These are phyloP conservation scores for Aureobasidium leucospermi DNA, from an alignment of 2,329 filamentous ascomycete species.

Conservation along the genomic window DNA sequence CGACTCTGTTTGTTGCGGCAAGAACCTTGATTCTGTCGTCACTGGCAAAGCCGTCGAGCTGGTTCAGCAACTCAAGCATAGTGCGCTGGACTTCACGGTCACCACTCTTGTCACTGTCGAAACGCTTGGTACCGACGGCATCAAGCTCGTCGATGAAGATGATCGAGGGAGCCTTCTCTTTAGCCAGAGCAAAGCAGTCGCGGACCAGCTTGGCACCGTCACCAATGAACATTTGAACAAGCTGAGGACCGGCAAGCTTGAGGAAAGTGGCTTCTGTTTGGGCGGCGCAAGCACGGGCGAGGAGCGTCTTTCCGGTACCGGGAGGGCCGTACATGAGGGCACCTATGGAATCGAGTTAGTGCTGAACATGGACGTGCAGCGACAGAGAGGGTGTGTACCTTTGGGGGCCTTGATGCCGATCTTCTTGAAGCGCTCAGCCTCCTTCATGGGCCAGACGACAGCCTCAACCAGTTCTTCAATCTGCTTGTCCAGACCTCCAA, in stretches of 20 bases:
- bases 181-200: conserved; percentile 94
- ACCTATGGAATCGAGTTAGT: conserved; percentile 46
- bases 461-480: conserved; percentile 98
- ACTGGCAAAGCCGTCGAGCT: conserved; percentile 94
- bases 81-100: conserved; percentile 97
- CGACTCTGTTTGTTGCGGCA: conserved; percentile 88
- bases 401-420: conserved; percentile 99
- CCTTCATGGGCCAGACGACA: conserved; percentile 99
- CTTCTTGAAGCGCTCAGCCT: conserved; percentile 98
- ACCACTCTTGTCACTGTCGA: conserved; percentile 96
- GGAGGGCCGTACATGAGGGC: conserved; percentile 96
- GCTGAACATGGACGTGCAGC: background rate
- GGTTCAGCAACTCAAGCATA: conserved; percentile 97
- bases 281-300: conserved; percentile 91
- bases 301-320: conserved; percentile 82
- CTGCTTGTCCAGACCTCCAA: conserved; percentile 95
- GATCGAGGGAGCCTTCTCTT: conserved; percentile 97
- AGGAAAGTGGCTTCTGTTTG: conserved; percentile 98
- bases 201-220: conserved; percentile 96
- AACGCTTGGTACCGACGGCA: conserved; percentile 96
- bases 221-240: conserved; percentile 99
- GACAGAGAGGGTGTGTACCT: conserved; percentile 50
- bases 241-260: conserved; percentile 92
- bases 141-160: conserved; percentile 99
- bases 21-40: conserved; percentile 96